Evolutionary conservation across 148 eudicot species (phyloP).

Genomic region (Oxyria digyna): DNA sequence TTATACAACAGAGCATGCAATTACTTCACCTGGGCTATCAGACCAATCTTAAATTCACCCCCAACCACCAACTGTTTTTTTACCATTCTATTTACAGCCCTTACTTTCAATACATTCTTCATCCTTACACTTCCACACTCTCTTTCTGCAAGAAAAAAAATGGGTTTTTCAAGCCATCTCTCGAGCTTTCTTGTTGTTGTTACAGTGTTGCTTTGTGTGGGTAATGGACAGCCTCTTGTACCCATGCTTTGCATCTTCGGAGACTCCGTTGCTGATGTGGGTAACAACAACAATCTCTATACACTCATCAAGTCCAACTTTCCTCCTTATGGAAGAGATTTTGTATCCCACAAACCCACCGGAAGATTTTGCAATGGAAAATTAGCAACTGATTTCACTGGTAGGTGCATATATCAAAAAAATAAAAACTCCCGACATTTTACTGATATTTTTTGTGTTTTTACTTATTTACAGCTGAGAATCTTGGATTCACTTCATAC

Average conservation of each 20-base stretch:
- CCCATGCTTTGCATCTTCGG: constrained; percentile 75
- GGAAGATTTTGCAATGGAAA: constrained; percentile 93
- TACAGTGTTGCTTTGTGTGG: constrained; percentile 8
- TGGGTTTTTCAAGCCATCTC: constrained; percentile 22
- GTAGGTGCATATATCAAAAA: no score
- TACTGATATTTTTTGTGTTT: not conserved
- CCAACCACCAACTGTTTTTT: constrained; percentile 9
- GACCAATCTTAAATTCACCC: constrained; percentile 10
- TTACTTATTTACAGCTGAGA: constrained; percentile 78
- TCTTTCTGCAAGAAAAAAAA: constrained; percentile 1
- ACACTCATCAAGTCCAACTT: constrained; percentile 75
- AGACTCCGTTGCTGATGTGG: constrained; percentile 72
- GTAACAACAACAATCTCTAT: constrained; percentile 68
- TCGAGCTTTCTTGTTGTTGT: constrained; percentile 14
- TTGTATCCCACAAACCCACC: constrained; percentile 54
- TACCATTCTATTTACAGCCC: not conserved
- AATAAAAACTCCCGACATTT: not conserved
- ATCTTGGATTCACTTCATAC: constrained; percentile 59
- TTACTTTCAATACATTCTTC: not conserved
- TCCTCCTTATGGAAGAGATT: constrained; percentile 89
- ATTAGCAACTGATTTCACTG: constrained; percentile 74
- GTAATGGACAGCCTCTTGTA: constrained; percentile 51
- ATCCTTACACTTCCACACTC: not conserved
- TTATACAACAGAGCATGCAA: not conserved
- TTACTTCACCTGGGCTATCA: constrained; percentile 11